Conservation (phyloP, 2,329 filamentous ascomycete species). For the Knufia petricola region DNA sequence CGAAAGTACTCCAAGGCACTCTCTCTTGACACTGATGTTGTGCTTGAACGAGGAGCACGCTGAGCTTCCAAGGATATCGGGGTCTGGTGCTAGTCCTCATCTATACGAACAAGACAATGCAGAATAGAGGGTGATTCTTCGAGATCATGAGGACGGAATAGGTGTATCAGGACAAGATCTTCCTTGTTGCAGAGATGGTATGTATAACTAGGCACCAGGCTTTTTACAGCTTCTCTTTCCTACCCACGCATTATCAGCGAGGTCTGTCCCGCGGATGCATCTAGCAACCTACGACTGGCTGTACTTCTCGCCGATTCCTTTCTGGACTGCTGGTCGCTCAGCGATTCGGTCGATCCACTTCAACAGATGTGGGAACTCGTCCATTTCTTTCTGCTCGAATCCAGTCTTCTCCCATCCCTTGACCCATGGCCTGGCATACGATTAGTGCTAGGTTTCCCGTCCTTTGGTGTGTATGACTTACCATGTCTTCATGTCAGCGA, state of each 20-base stretch:
- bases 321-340: conserved; percentile 39
- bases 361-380: conserved; percentile 42
- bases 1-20: too few relatives aligned
- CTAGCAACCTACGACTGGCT: conserved; percentile 19
- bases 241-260: conserved; percentile 1
- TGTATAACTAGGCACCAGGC: neutral
- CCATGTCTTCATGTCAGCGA: conserved; percentile 45
- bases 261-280: neutral
- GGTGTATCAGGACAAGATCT: neutral
- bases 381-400: conserved; percentile 40
- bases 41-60: too few relatives aligned
- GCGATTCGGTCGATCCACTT: conserved; percentile 46
- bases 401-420: conserved; percentile 36
- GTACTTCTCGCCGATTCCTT: conserved; percentile 35
- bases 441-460: too few relatives aligned
- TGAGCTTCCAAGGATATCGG: too few relatives aligned
- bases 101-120: too few relatives aligned
- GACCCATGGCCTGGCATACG: conserved; percentile 32
- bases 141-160: neutral
- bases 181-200: neutral
- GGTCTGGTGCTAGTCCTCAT: too few relatives aligned
- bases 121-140: too few relatives aligned
- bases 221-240: neutral
- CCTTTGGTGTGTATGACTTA: too few relatives aligned
- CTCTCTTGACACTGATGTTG: too few relatives aligned